Evolutionary conservation across 1,139 yeast species (phyloP).

Genomic region (Candida buenavistaensis): DNA sequence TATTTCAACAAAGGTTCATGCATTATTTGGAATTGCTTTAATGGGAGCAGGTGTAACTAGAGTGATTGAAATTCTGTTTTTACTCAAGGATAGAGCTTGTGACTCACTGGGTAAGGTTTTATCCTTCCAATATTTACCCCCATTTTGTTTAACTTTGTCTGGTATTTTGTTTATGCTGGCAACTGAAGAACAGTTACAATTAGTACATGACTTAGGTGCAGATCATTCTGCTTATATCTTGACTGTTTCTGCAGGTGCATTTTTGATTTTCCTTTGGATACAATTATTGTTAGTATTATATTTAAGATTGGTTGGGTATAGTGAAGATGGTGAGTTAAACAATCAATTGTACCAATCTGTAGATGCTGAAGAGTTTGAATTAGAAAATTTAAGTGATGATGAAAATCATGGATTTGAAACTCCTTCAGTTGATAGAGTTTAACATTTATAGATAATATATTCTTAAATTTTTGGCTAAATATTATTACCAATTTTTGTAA

Average conservation of each 20-base stretch:
- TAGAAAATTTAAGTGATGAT: slow-evolving; percentile 32
- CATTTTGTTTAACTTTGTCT: slow-evolving; percentile 72
- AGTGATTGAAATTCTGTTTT: slow-evolving; percentile 73
- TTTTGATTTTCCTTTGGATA: slow-evolving; percentile 68
- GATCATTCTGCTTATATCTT: slow-evolving; percentile 84
- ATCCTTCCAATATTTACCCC: slow-evolving; percentile 82
- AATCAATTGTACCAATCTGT: slow-evolving; percentile 14
- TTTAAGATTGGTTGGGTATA: slow-evolving; percentile 49
- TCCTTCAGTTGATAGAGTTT: slow-evolving; percentile 1
- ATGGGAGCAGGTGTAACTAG: slow-evolving; percentile 77
- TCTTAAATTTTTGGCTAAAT: too few relatives aligned
- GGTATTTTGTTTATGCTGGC: slow-evolving; percentile 91
- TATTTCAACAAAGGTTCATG: slow-evolving; percentile 84
- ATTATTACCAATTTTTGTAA: too few relatives aligned
- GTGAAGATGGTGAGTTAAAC: slow-evolving; percentile 37
- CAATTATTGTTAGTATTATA: slow-evolving; percentile 58
- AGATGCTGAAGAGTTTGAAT: slow-evolving; percentile 34
- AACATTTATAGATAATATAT: too few relatives aligned
- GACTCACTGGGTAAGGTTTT: slow-evolving; percentile 49
- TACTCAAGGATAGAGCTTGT: slow-evolving; percentile 56
- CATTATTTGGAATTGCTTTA: slow-evolving; percentile 77
- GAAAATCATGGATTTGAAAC: slow-evolving; percentile 13
- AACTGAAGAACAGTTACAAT: slow-evolving; percentile 77
- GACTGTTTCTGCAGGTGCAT: slow-evolving; percentile 73
- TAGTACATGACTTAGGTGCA: slow-evolving; percentile 72